Evolutionary conservation across 768 basidiomycete species (phyloP), one percentile per base, ranked within the genome.

Genomic region (Leccinum subgranulosum): DNA sequence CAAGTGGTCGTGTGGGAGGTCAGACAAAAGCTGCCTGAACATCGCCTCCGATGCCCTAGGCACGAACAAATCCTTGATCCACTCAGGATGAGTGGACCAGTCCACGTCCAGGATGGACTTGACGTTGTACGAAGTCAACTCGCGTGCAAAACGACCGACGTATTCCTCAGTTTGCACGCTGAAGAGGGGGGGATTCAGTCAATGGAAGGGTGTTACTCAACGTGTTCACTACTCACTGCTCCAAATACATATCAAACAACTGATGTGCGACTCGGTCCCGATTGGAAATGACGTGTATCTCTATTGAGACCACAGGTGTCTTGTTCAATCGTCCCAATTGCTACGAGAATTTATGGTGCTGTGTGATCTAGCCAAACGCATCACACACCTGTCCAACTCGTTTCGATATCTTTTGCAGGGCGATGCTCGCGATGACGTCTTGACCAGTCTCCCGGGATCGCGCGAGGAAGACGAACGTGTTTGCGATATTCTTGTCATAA

Each of bases 271-370:
- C 73, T 10, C 84, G 79, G 66, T 87, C 86, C 12, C 85, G 74
- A 64, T 87, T 86, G 0, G 86, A 87, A 10, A 87, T 80, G 4
- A 88, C 86, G 64, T 87, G 86, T 8, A 87, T 76, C 59, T 88
- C 86, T 36, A 87, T 77, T 6, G 75, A 76, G 11, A 72, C 70
- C 0, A 85, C 76, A 0, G 84, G 79, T 0, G 79, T 72, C 36
- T 81, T 78, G 49, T 81, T 76, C 25, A 88, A 66, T 41, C 83
- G 72, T 5, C 86, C 86, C 11, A 85, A 65, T 83, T 86, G 85
- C 86, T 88, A 45, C 19, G 11, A 46, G 7, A 3, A 6, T 25
- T 25, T 25, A 7, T 8, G 27, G 27, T 27, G 6, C 27, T 27
- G 8, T 27, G 27, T 7, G 27, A 27, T 27, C 6, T 7, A 27